These are phyloP conservation scores for Anacardium occidentale DNA, from an alignment of 345 rosid species.

Conservation along the genomic window DNA sequence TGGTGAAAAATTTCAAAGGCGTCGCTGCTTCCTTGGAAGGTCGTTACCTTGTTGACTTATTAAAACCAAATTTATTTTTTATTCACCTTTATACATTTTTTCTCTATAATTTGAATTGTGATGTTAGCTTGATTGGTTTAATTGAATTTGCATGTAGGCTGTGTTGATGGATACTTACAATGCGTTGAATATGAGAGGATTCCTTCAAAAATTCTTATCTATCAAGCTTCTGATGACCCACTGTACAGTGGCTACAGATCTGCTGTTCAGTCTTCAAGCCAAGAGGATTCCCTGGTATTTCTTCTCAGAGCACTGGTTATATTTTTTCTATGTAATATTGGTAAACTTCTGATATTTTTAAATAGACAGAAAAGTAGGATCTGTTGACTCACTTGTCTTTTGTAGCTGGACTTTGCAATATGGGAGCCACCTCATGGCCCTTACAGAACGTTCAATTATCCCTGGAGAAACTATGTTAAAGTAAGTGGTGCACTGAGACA, in stretches of 20 bases:
- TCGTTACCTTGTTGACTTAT: conserved; percentile 11
- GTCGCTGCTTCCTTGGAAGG: conserved; percentile 87
- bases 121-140: neutral
- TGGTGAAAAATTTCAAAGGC: conserved; percentile 66
- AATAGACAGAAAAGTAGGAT: conserved; percentile 4
- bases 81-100: neutral
- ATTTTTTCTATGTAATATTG: neutral
- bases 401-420: conserved; percentile 68
- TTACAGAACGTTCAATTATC: conserved; percentile 63
- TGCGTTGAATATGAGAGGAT: conserved; percentile 77
- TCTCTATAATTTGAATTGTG: conserved; percentile 7
- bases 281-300: conserved; percentile 77
- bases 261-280: conserved; percentile 77
- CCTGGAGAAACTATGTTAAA: conserved; percentile 76
- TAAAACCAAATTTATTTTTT: neutral
- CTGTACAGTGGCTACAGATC: conserved; percentile 80
- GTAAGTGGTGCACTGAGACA: conserved; percentile 85
- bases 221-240: conserved; percentile 87
- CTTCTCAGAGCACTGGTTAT: neutral
- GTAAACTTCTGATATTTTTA: neutral
- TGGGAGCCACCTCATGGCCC: conserved; percentile 98
- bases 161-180: conserved; percentile 74
- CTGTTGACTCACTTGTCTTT: conserved; percentile 11
- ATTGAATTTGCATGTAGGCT: conserved; percentile 37
- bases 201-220: conserved; percentile 82